These are phyloP conservation scores for Jaltomata sinuosa DNA, from an alignment of 257 asterid genomes.

Conservation along the genomic window DNA sequence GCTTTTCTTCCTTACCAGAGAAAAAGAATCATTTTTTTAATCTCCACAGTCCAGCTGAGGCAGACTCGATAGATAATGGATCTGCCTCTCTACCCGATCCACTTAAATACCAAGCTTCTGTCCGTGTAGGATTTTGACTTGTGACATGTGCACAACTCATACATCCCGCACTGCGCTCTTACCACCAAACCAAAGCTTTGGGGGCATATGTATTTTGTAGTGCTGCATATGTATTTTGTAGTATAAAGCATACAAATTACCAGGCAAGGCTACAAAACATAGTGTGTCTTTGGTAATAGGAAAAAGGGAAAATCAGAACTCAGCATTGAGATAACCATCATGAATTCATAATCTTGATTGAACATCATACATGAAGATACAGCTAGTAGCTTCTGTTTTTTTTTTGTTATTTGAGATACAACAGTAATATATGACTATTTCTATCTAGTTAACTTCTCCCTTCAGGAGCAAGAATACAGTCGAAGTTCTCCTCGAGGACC, in stretches of 20 bases:
- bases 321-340: neutral
- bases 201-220: too few species aligned
- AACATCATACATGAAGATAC: neutral
- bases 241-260: neutral
- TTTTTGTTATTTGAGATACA: neutral
- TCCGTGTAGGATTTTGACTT: neutral
- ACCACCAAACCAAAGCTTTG: neutral
- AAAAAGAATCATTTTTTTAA: neutral
- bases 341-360: neutral
- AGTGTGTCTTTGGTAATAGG: neutral
- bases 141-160: neutral
- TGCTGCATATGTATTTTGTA: neutral
- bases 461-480: constrained; percentile 2
- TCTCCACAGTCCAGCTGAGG: neutral
- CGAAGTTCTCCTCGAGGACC: neutral
- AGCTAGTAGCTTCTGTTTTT: neutral
- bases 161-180: neutral
- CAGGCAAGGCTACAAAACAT: neutral
- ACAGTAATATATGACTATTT: neutral
- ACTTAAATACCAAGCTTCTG: neutral
- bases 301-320: neutral
- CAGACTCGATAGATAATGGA: neutral
- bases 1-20: neutral
- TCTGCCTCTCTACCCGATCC: neutral
- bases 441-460: neutral